Percentiles rank a stretch among this genome's conserved stretches.
Conservation (phyloP, 768 basidiomycete genomes). For the Lactarius deliciosus region DNA sequence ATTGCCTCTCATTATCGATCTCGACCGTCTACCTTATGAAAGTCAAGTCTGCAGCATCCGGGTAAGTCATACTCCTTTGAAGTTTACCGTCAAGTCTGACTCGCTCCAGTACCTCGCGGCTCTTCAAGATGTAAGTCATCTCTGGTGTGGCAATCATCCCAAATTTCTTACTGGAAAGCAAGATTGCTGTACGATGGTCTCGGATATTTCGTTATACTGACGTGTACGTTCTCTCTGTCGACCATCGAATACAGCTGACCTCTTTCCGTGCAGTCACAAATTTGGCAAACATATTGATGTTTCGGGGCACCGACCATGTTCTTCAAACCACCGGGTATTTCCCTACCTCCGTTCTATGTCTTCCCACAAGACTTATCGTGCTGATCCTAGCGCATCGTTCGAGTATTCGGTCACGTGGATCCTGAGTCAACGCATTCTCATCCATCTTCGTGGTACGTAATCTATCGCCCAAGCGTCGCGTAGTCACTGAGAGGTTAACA, state of each 20-base stretch:
- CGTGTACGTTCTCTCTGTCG: slow-evolving; percentile 34
- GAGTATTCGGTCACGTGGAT: slow-evolving; percentile 39
- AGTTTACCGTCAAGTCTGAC: background rate
- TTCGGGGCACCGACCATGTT: slow-evolving; percentile 28
- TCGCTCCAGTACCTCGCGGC: slow-evolving; percentile 30
- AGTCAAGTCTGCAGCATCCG: slow-evolving; percentile 42
- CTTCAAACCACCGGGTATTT: slow-evolving; percentile 31
- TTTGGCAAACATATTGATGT: slow-evolving; percentile 34
- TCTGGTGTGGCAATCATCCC: background rate
- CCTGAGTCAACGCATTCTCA: slow-evolving; percentile 39
- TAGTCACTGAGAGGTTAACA: slow-evolving; percentile 3
- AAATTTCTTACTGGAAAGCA: background rate
- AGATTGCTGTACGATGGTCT: slow-evolving; percentile 72
- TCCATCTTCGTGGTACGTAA: slow-evolving; percentile 36
- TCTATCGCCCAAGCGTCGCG: background rate
- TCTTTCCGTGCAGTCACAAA: slow-evolving; percentile 30
- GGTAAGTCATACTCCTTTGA: slow-evolving; percentile 25
- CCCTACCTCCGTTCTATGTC: background rate
- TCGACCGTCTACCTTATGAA: slow-evolving; percentile 54
- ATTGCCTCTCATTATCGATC: slow-evolving; percentile 49
- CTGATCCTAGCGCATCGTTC: slow-evolving; percentile 33
- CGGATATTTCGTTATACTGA: slow-evolving; percentile 58
- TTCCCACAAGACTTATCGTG: background rate
- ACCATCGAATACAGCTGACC: background rate
- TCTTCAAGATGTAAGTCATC: slow-evolving; percentile 34